phyloP scores from a whole-genome alignment of 805 yeast species.

The Yamadazyma sp. region DNA sequence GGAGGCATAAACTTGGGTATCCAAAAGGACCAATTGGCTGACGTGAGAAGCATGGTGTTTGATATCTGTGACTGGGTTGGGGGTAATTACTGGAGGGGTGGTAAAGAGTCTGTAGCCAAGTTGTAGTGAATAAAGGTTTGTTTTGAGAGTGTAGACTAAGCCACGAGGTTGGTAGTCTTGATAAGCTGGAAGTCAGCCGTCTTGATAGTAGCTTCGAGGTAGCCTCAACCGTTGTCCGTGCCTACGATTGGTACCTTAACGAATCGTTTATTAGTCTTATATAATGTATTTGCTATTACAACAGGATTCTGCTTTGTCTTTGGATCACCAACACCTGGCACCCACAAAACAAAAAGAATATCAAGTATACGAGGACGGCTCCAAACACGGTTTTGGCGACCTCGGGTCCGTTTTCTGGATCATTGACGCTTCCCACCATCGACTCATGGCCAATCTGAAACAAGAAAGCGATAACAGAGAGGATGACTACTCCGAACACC shows the following conservation, averaged over 20 bases:
- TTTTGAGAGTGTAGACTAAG: too few species aligned
- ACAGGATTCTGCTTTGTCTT: slow-evolving; percentile 64
- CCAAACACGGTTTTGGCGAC: slow-evolving; percentile 90
- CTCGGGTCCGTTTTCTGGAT: slow-evolving; percentile 91
- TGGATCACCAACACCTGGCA: slow-evolving; percentile 68
- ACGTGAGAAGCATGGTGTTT: slow-evolving; percentile 61
- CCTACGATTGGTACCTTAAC: too few species aligned
- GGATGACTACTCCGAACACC: slow-evolving; percentile 86
- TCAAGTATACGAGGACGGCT: slow-evolving; percentile 80
- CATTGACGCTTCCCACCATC: slow-evolving; percentile 86
- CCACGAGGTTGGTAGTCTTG: too few species aligned
- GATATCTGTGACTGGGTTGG: slow-evolving; percentile 76
- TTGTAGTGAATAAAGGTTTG: too few species aligned
- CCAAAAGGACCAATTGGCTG: slow-evolving; percentile 57
- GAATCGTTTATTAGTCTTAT: too few species aligned
- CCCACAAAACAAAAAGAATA: slow-evolving; percentile 87
- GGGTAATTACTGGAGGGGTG: slow-evolving; percentile 43
- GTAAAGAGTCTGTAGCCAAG: slow-evolving; percentile 58
- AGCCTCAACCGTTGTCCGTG: too few species aligned
- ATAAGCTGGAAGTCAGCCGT: too few species aligned
- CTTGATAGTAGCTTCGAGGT: too few species aligned
- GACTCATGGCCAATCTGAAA: slow-evolving; percentile 83
- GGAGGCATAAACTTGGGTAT: slow-evolving; percentile 86
- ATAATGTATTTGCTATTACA: slow-evolving; percentile 14
- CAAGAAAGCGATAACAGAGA: slow-evolving; percentile 79